Evolutionary conservation across 768 basidiomycete genomes (phyloP).

Genomic region (Kwoniella europaea): DNA sequence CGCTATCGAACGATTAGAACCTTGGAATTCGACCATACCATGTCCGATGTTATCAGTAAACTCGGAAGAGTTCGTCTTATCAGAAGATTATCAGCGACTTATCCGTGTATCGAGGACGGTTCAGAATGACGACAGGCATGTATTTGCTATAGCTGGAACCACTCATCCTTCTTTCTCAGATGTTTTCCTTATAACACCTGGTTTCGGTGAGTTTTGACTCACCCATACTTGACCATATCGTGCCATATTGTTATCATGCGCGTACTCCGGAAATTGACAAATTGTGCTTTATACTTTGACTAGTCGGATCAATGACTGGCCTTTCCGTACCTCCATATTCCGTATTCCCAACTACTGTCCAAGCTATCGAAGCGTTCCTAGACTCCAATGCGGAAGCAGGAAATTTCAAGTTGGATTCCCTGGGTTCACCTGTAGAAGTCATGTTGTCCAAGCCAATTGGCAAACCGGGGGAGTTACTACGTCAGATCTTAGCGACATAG

Average conservation of each 20-base stretch:
- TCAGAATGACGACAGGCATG: slow-evolving; percentile 10
- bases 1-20: slow-evolving; percentile 27
- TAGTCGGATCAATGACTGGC: slow-evolving; percentile 18
- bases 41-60: slow-evolving; percentile 26
- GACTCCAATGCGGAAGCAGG: not conserved
- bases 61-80: slow-evolving; percentile 24
- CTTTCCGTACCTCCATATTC: slow-evolving; percentile 15
- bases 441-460: slow-evolving; percentile 15
- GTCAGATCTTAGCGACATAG: not conserved
- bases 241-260: too few relatives aligned
- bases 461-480: slow-evolving; percentile 5
- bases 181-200: slow-evolving; percentile 28
- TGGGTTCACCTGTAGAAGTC: not conserved
- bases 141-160: slow-evolving; percentile 19
- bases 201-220: slow-evolving; percentile 6
- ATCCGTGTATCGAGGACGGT: slow-evolving; percentile 17
- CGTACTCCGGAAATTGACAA: not conserved
- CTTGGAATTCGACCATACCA: slow-evolving; percentile 21
- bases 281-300: not conserved
- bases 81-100: slow-evolving; percentile 21
- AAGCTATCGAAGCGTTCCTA: slow-evolving; percentile 11
- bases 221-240: too few relatives aligned
- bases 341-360: slow-evolving; percentile 1
- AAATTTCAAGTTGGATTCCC: not conserved
- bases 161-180: slow-evolving; percentile 29